phyloP scores from a whole-genome alignment of 1,284 basidiomycete species.

The Boletus sp. region DNA sequence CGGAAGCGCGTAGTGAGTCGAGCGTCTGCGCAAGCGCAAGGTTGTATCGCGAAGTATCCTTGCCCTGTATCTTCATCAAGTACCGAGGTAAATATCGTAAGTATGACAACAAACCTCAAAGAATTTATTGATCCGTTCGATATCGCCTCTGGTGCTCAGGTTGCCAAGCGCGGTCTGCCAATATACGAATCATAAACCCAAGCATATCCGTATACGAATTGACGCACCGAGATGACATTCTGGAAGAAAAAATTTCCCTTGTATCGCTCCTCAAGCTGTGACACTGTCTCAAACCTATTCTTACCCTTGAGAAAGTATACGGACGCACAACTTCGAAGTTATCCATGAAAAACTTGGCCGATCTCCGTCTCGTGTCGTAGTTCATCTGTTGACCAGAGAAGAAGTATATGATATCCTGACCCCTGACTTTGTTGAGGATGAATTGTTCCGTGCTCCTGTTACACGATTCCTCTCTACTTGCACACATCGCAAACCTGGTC shows the following conservation, averaged over 20 bases:
- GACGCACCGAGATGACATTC: conserved; percentile 47
- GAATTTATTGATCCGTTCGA: conserved; percentile 60
- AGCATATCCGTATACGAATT: neutral
- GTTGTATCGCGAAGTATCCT: conserved; percentile 62
- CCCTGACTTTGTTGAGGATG: conserved; percentile 46
- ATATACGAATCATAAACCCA: neutral
- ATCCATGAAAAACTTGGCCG: conserved; percentile 46
- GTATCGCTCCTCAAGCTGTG: conserved; percentile 67
- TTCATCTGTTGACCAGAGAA: conserved; percentile 37
- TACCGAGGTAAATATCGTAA: neutral
- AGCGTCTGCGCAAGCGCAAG: conserved; percentile 62
- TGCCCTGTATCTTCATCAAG: conserved; percentile 40
- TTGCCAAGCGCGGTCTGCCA: conserved; percentile 53
- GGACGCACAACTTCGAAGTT: conserved; percentile 60
- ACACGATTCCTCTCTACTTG: conserved; percentile 34
- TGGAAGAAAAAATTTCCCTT: conserved; percentile 63
- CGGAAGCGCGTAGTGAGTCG: conserved; percentile 59
- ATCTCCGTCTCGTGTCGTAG: conserved; percentile 32
- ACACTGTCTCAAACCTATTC: conserved; percentile 19
- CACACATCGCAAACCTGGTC: conserved; percentile 34
- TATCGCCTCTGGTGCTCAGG: conserved; percentile 70
- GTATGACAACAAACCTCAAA: conserved; percentile 48
- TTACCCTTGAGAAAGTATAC: neutral
- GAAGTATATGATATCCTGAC: conserved; percentile 52
- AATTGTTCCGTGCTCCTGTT: conserved; percentile 47